A percentile compares a stretch with the other conserved stretches of the same genome.
Conservation (phyloP, 2,329 filamentous ascomycete species). For the Tympanopsis confertula region DNA sequence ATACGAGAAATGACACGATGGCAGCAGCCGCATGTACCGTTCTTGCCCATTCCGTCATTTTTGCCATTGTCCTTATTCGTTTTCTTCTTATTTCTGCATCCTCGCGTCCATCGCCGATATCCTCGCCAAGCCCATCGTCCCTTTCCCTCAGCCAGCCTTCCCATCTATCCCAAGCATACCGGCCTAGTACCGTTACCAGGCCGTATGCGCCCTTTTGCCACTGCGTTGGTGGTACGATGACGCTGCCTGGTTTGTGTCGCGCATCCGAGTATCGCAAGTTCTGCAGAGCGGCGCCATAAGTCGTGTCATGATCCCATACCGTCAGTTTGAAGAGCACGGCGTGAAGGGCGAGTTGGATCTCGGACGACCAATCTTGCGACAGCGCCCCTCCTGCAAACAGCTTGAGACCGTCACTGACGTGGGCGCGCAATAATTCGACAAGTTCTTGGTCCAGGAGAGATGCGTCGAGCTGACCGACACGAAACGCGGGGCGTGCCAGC, state of each 20-base stretch:
- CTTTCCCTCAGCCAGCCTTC: slow-evolving; percentile 72
- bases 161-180: slow-evolving; percentile 87
- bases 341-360: slow-evolving; percentile 69
- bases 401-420: slow-evolving; percentile 78
- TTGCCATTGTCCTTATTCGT: slow-evolving; percentile 43
- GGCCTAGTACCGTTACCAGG: slow-evolving; percentile 71
- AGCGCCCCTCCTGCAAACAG: slow-evolving; percentile 67
- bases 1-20: slow-evolving; percentile 77
- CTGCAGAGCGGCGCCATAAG: slow-evolving; percentile 85
- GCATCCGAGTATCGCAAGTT: slow-evolving; percentile 86
- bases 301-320: slow-evolving; percentile 92
- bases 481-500: slow-evolving; percentile 58
- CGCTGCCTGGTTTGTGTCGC: slow-evolving; percentile 41
- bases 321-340: slow-evolving; percentile 84
- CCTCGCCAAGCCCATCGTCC: slow-evolving; percentile 62
- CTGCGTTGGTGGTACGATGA: slow-evolving; percentile 59
- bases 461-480: slow-evolving; percentile 91
- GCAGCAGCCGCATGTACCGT: slow-evolving; percentile 72
- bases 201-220: slow-evolving; percentile 81
- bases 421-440: slow-evolving; percentile 69
- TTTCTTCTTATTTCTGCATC: slow-evolving; percentile 18
- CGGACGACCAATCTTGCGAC: slow-evolving; percentile 75
- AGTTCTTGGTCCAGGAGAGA: slow-evolving; percentile 94
- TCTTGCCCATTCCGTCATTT: slow-evolving; percentile 55
- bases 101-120: slow-evolving; percentile 8